Evolutionary conservation across 139 green algal species (phyloP).

Genomic region (Asterochloris erici): DNA sequence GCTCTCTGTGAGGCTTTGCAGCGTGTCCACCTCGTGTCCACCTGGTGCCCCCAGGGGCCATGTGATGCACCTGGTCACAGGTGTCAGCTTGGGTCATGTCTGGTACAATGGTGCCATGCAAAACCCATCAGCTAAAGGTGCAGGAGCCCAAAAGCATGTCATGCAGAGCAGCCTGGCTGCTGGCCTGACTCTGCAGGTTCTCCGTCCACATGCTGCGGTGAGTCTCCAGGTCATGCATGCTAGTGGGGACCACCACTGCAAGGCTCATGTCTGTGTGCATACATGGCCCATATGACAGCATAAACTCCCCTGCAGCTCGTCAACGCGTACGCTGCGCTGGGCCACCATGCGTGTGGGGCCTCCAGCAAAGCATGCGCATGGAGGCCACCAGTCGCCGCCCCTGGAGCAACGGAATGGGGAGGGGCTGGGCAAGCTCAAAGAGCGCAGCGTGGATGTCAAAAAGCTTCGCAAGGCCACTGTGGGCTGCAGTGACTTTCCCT

Average conservation of each 20-base stretch:
- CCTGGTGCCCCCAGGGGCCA: too few species aligned
- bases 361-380: not conserved
- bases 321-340: constrained; percentile 7
- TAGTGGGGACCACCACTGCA: not conserved
- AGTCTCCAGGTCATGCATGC: not conserved
- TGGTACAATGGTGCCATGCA: too few species aligned
- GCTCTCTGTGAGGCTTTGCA: not conserved
- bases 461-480: constrained; percentile 9
- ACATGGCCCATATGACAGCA: not conserved
- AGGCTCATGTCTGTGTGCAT: not conserved
- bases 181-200: not conserved
- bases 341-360: not conserved
- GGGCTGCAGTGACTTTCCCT: constrained; percentile 19
- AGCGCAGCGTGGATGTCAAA: constrained; percentile 18
- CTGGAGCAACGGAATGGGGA: not conserved
- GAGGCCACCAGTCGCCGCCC: not conserved
- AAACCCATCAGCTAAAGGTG: too few species aligned
- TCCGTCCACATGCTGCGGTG: not conserved
- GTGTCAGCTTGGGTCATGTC: too few species aligned
- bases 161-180: not conserved
- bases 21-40: too few species aligned
- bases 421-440: constrained; percentile 6
- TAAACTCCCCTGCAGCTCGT: not conserved
- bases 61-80: too few species aligned
- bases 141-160: too few species aligned